A percentile compares a stretch with the other conserved stretches of the same genome.
phyloP scores from a whole-genome alignment of 352 stramenopile species.

The Pythium apleroticum region DNA sequence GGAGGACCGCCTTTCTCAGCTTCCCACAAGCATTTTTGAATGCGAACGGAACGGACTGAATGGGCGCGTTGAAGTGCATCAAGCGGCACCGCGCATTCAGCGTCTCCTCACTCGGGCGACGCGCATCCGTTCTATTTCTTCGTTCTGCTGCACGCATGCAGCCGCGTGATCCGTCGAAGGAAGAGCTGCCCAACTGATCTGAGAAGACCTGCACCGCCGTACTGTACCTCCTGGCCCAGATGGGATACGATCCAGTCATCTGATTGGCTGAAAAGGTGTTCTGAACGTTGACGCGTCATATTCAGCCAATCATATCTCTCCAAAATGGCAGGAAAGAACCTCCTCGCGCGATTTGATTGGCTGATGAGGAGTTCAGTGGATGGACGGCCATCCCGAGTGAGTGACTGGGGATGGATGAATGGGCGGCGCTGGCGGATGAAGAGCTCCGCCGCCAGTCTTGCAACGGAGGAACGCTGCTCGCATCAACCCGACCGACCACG shows the following conservation, averaged over 20 bases:
- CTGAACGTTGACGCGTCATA: not conserved
- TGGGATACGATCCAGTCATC: not conserved
- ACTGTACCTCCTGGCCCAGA: not conserved
- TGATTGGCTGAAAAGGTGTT: constrained; percentile 7
- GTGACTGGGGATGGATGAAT: constrained; percentile 5
- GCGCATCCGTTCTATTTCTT: not conserved
- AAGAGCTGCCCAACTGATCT: not conserved
- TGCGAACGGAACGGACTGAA: not conserved
- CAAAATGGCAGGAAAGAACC: constrained; percentile 15
- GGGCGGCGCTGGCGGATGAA: not conserved
- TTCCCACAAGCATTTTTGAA: too few species aligned
- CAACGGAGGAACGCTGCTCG: constrained; percentile 12
- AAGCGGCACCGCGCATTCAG: not conserved
- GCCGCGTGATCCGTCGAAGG: not conserved
- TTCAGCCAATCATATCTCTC: not conserved
- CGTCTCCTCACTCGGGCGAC: not conserved
- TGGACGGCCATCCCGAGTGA: not conserved
- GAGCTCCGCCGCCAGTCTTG: constrained; percentile 7
- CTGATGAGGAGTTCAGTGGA: constrained; percentile 23
- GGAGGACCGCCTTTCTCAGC: too few species aligned
- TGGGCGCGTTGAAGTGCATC: not conserved
- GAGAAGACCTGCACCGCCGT: not conserved
- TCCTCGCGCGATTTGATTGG: constrained; percentile 20
- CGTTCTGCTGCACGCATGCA: not conserved
- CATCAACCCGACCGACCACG: not conserved